A percentile compares a stretch with the other conserved stretches of the same genome.
phyloP scores from a whole-genome alignment of 768 basidiomycete species.

The Lactarius akahatsu region DNA sequence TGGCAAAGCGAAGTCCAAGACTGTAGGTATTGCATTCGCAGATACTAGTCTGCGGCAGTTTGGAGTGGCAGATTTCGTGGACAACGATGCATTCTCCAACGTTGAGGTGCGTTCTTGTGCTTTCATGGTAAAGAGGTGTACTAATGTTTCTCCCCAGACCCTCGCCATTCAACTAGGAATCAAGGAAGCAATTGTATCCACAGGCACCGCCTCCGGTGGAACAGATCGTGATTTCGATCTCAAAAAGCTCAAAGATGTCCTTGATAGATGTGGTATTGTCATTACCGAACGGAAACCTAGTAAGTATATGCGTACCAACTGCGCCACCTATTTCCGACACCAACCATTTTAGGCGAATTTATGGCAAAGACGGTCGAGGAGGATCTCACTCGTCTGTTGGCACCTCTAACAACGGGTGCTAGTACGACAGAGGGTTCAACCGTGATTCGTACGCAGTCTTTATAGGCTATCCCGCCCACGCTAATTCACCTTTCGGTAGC shows the following conservation, averaged over 20 bases:
- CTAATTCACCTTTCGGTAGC: conserved; percentile 44
- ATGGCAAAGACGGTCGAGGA: conserved; percentile 33
- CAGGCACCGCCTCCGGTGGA: conserved; percentile 66
- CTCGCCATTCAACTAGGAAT: conserved; percentile 93
- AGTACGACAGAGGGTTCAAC: conserved; percentile 13
- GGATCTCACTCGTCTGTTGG: conserved; percentile 26
- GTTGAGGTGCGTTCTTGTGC: conserved; percentile 61
- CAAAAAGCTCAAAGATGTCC: conserved; percentile 77
- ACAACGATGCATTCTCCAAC: conserved; percentile 95
- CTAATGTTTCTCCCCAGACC: conserved; percentile 51
- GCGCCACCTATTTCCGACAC: not conserved
- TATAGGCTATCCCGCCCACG: not conserved
- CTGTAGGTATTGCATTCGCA: conserved; percentile 86
- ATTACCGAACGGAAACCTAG: conserved; percentile 88
- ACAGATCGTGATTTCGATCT: conserved; percentile 87
- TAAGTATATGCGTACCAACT: conserved; percentile 38
- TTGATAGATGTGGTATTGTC: conserved; percentile 90
- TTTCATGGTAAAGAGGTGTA: conserved; percentile 4
- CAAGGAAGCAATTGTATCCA: conserved; percentile 90
- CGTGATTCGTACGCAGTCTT: conserved; percentile 17
- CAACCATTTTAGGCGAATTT: conserved; percentile 72
- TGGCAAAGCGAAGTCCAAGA: conserved; percentile 59
- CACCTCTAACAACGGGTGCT: not conserved
- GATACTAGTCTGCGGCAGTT: conserved; percentile 84
- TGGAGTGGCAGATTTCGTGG: conserved; percentile 88